Evolutionary conservation across 139 green algal species (phyloP).

Genomic region (Picochlorum sp.): DNA sequence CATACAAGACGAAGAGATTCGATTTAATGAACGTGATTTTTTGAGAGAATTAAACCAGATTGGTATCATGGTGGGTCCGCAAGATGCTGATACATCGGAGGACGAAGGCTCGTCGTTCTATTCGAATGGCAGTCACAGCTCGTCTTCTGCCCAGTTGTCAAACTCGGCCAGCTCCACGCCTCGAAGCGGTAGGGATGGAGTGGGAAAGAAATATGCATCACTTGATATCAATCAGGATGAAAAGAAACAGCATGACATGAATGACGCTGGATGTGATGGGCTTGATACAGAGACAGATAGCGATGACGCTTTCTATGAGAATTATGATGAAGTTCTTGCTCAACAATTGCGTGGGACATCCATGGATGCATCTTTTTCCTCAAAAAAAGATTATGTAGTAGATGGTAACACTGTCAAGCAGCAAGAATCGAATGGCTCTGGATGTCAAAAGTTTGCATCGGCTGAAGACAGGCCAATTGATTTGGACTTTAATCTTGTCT

Average conservation of each 20-base stretch:
- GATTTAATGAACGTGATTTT: conserved; percentile 23
- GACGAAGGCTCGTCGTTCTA: conserved; percentile 35
- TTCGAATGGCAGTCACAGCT: neutral
- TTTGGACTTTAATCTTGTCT: conserved; percentile 64
- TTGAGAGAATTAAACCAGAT: conserved; percentile 19
- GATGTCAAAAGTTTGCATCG: neutral
- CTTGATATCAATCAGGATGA: neutral
- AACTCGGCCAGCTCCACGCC: no score
- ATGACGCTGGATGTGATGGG: conserved; percentile 20
- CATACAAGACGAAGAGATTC: conserved; percentile 5
- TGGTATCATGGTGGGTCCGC: conserved; percentile 14
- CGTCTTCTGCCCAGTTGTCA: no score
- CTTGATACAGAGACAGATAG: conserved; percentile 36
- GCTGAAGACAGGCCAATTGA: conserved; percentile 46
- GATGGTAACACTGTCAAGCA: neutral
- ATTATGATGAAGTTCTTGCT: conserved; percentile 34
- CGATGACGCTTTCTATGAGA: conserved; percentile 18
- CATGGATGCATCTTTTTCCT: conserved; percentile 33
- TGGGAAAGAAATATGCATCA: no score
- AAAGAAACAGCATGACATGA: neutral
- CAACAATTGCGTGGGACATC: conserved; percentile 32
- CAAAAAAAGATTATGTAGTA: neutral
- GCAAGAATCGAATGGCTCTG: neutral
- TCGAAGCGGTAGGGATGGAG: no score
- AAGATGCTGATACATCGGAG: neutral